A percentile compares a stretch with the other conserved stretches of the same genome.
These are phyloP conservation scores for Brettanomyces anomalus DNA, from an alignment of 805 yeast genomes.

Conservation along the genomic window DNA sequence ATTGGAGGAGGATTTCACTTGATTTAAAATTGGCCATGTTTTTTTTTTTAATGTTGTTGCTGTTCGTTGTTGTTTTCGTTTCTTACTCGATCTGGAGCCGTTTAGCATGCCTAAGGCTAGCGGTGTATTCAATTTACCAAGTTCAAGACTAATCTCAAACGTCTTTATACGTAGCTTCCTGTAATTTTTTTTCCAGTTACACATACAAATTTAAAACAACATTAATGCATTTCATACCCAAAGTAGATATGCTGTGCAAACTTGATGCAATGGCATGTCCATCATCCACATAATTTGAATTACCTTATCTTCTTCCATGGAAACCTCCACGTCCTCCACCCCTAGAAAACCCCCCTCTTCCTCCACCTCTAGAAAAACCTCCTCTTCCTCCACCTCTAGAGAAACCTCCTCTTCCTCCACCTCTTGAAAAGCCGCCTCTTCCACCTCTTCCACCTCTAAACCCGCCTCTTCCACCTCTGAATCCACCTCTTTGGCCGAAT, in stretches of 20 bases:
- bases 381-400: conserved; percentile 8
- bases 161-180: too few relatives aligned
- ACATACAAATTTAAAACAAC: too few relatives aligned
- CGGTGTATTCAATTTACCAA: too few relatives aligned
- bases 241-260: too few relatives aligned
- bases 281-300: too few relatives aligned
- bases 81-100: neutral
- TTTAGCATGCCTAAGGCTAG: too few relatives aligned
- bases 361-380: neutral
- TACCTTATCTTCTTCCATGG: neutral
- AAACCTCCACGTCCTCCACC: neutral
- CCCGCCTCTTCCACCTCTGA: conserved; percentile 40
- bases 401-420: conserved; percentile 24
- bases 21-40: conserved; percentile 1
- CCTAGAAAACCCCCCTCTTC: conserved; percentile 6
- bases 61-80: neutral
- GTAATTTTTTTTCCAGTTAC: too few relatives aligned
- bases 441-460: conserved; percentile 26
- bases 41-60: neutral
- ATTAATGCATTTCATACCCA: too few relatives aligned
- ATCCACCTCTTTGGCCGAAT: conserved; percentile 32
- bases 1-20: conserved; percentile 28
- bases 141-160: too few relatives aligned
- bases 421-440: conserved; percentile 35
- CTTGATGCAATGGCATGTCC: too few relatives aligned